Base-by-base conservation (phyloP, 139 green algal species). In the Closterium sp. region DNA sequence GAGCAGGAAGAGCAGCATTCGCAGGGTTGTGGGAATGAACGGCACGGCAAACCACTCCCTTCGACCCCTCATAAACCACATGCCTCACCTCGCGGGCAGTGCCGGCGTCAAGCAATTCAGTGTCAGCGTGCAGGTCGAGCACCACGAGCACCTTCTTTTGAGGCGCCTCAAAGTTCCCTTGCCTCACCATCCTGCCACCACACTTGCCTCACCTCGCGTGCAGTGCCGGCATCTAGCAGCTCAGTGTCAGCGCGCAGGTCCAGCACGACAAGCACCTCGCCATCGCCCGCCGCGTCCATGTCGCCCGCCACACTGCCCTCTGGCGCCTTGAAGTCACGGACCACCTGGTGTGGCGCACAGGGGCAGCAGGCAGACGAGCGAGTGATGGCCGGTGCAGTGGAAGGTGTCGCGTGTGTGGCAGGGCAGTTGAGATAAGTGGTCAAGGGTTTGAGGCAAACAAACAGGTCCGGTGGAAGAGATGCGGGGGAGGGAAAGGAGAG, bases 211-310 rank as follows among this genome's bases (percentile, higher is more conserved):
- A 99, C 91, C 96, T 99, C 98, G 10, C 98, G 94, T 13, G 97
- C 98, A 19, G 97, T 86, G 21, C 98, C 97, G 9, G 96, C 95
- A 31, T 96, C 92, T 29, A 96, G 27, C 79, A 99, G 95, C 27
- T 92, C 94, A 5, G 96, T 29, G 87, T 97, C 96, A 0, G 88
- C 24, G 31, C 92, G 70, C 93, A 99, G 93, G 94, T 99, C 97
- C 91, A 99, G 93, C 90, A 99, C 97, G 29, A 97, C 97, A 88
- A 99, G 95, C 94, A 99, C 95, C 73, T 98, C 85, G 90, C 90
- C 97, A 91, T 99, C 97, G 62, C 95, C 94, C 90, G 93, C 94
- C 4, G 97, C 98, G 92, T 98, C 97, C 31, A 98, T 88, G 29
- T 98, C 95, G 0, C 95, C 96, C 21, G 85, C 50, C 22, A 86